These are phyloP conservation scores for Orychophragmus violaceus DNA, from an alignment of 345 rosid genomes.

Conservation along the genomic window DNA sequence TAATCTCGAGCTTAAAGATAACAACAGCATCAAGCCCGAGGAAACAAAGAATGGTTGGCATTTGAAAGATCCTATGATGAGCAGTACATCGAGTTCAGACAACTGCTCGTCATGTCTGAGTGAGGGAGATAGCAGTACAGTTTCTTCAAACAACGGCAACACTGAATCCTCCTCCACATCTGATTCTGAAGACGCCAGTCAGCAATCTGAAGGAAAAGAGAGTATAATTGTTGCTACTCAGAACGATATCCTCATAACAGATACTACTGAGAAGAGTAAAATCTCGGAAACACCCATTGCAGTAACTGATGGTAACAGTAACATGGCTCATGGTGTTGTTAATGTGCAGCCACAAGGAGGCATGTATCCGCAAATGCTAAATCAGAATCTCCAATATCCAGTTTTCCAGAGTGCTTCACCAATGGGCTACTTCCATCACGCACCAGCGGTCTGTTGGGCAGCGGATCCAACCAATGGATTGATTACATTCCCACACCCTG, in stretches of 20 bases:
- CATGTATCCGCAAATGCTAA: conserved; percentile 39
- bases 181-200: conserved; percentile 83
- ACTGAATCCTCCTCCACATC: conserved; percentile 73
- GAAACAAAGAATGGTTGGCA: conserved; percentile 26
- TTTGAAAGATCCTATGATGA: too few relatives aligned
- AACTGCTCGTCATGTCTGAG: too few relatives aligned
- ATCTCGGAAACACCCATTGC: too few relatives aligned
- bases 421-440: conserved; percentile 74
- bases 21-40: conserved; percentile 9
- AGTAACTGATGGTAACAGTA: conserved; percentile 28
- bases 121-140: too few relatives aligned
- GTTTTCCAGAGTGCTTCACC: conserved; percentile 60
- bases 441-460: conserved; percentile 57
- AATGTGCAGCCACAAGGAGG: too few relatives aligned
- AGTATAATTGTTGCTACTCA: conserved; percentile 29
- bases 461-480: conserved; percentile 56
- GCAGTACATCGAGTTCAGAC: too few relatives aligned
- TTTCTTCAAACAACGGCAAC: conserved; percentile 61
- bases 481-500: conserved; percentile 50
- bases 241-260: conserved; percentile 49
- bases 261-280: conserved; percentile 47
- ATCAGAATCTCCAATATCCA: conserved; percentile 55
- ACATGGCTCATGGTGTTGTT: too few relatives aligned
- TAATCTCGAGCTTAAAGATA: conserved; percentile 27
- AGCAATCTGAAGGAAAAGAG: conserved; percentile 62